Evolutionary conservation across 1,139 yeast species (phyloP), one percentile per base, ranked within the genome.

Genomic region (Torulaspora globosa): DNA sequence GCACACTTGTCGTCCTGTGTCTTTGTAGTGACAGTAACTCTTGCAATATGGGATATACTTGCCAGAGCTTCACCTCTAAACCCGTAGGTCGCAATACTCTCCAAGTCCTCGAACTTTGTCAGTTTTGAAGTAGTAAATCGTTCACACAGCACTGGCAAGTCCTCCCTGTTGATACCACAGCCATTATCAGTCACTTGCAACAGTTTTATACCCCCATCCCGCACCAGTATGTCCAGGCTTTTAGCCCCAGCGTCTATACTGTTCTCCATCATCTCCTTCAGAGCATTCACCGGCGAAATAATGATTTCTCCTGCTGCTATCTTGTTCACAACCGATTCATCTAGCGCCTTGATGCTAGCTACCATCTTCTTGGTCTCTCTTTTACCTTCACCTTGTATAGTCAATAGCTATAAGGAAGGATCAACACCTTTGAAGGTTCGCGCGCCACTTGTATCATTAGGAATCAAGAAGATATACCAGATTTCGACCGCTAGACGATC

Each of bases 251-350:
- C 90, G 63, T 89, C 96, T 1, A 88, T 69, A 11, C 90, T 73
- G 67, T 89, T 89, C 60, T 86, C 94, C 40, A 90, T 64, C 62
- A 90, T 68, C 59, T 87, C 96, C 54, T 82, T 79, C 18, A 87
- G 66, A 0, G 87, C 95, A 48, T 92, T 92, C 2, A 94, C 86
- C 0, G 98, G 98, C 6, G 90, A 94, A 29, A 90, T 77, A 49
- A 94, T 87, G 68, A 94, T 88, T 68, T 94, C 98, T 0, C 98
- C 98, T 1, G 99, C 98, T 0, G 99, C 98, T 24, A 94, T 92
- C 50, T 84, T 77, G 64, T 88, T 90, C 43, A 94, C 86, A 28
- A 90, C 97, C 3, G 56, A 46, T 10, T 51, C 53, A 42, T 61
- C 66, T 32, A 63, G 46, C 3, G 62, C 56, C 44, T 53, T 53